These are phyloP conservation scores for Lolium rigidum DNA, from an alignment of 176 grass and related monocot genomes.

Conservation along the genomic window DNA sequence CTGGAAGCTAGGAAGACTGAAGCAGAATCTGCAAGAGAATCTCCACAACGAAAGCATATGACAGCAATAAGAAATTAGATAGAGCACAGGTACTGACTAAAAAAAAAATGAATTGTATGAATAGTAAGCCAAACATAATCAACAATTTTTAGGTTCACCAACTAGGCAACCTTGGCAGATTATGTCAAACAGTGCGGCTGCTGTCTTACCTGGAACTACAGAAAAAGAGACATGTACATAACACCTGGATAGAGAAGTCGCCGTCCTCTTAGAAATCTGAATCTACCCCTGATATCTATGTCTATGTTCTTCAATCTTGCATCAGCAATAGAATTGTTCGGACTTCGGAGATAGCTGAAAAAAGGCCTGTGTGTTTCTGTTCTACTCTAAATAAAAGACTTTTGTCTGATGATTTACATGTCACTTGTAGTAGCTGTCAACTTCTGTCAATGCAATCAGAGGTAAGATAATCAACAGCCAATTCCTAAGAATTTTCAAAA, in stretches of 20 bases:
- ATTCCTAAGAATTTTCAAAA: neutral
- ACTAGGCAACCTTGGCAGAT: neutral
- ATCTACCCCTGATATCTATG: neutral
- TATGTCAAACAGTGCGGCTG: slow-evolving; percentile 46
- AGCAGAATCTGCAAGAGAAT: neutral
- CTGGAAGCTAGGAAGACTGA: slow-evolving; percentile 1
- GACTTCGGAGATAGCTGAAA: neutral
- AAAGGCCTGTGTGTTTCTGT: neutral
- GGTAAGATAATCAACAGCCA: neutral
- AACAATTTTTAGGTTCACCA: slow-evolving; percentile 25
- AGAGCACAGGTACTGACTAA: neutral
- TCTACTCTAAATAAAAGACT: neutral
- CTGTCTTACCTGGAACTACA: slow-evolving; percentile 39
- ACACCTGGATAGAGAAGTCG: slow-evolving; percentile 18
- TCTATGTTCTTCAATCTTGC: neutral
- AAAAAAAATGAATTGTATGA: neutral
- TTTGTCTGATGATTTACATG: neutral
- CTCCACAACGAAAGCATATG: neutral
- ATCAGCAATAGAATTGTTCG: slow-evolving; percentile 12
- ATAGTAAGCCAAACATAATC: slow-evolving; percentile 3
- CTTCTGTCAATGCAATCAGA: neutral
- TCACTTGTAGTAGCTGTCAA: neutral
- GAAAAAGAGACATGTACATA: slow-evolving; percentile 39
- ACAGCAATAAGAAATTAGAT: slow-evolving; percentile 10
- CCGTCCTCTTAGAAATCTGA: slow-evolving; percentile 36